Base-by-base conservation (phyloP, 108 stramenopile genomes). In the Pseudonitzschia pungens region DNA sequence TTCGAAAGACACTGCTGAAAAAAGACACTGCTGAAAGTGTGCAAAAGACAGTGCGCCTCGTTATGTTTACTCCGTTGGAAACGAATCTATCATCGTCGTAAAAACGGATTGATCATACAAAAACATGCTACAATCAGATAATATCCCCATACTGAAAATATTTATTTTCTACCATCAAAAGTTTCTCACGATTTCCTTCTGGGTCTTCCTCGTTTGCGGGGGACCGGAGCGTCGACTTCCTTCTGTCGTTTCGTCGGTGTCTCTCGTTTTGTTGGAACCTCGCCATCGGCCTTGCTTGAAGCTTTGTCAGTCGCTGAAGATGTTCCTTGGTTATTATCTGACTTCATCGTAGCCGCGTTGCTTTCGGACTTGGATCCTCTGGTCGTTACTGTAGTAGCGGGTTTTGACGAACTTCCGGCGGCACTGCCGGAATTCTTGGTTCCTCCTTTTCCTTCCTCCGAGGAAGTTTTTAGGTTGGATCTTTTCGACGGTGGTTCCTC, bases 401-500 rank as follows among this genome's bases (percentile, higher is more conserved):
- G n/a, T n/a, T 16, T n/a, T 9, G 20, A 10, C 9, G 9, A 51
- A 3, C 50, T 51, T n/a, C n/a, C 50, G 50, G 9, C 10, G 9
- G 16, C 50, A n/a, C 50, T 51, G 50, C n/a, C 50, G 27, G 57
- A 22, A 26, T 4, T 33, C 27, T 58, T 51, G 3, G 9, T 4
- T 9, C 50, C 20, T 51, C n/a, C n/a, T 9, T 3, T 51, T 51
- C 36, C 36, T 6, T 51, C 50, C 3, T 51, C 50, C 16, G 20
- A n/a, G n/a, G 50, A 51, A 3, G 50, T n/a, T n/a, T 51, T 51
- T 9, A 8, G 50, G 50, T 51, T 51, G 16, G 50, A 4, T n/a
- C n/a, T 58, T 26, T 58, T 58, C 5, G 57, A 27, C 21, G 57
- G n/a, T 58, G 57, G 57, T 31, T 58, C 57, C 26, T 58, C 57